These are phyloP conservation scores for Tuctoria greenei DNA, from an alignment of 176 grass and related monocot genomes.

Conservation along the genomic window DNA sequence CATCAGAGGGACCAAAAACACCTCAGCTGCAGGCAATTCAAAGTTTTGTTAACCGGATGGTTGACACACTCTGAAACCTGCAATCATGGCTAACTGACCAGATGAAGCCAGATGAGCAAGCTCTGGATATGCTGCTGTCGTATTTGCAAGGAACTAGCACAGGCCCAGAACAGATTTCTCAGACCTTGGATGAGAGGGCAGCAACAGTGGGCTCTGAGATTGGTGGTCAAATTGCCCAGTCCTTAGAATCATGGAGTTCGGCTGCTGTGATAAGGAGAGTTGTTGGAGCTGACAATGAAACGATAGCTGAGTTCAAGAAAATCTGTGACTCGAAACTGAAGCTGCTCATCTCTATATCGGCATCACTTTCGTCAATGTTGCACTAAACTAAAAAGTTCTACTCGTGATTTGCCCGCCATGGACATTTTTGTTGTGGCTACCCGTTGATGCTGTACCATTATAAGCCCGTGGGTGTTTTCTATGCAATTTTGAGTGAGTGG, in stretches of 20 bases:
- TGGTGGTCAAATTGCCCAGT: constrained; percentile 56
- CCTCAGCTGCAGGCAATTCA: too few relatives aligned
- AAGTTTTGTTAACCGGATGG: too few relatives aligned
- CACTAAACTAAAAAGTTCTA: constrained; percentile 35
- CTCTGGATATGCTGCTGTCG: too few relatives aligned
- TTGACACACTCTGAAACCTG: too few relatives aligned
- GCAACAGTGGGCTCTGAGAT: constrained; percentile 40
- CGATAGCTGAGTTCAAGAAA: constrained; percentile 47
- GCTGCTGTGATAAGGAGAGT: constrained; percentile 55
- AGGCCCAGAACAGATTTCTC: too few relatives aligned
- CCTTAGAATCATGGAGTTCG: constrained; percentile 62
- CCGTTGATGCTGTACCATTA: not conserved
- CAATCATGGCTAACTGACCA: too few relatives aligned
- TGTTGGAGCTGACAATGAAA: constrained; percentile 44
- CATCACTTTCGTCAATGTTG: constrained; percentile 31
- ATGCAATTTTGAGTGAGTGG: not conserved
- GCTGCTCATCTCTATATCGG: constrained; percentile 41
- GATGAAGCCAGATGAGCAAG: too few relatives aligned
- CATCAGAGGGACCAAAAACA: too few relatives aligned
- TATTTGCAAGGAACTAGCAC: too few relatives aligned
- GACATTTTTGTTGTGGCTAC: not conserved
- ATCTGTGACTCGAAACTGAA: constrained; percentile 66
- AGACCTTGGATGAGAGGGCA: too few relatives aligned
- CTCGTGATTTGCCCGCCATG: constrained; percentile 31
- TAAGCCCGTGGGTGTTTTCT: not conserved